Percentiles rank a stretch among this genome's conserved stretches.
Conservation (phyloP, 495 filamentous ascomycete genomes). For the Daldinia vernicosa region DNA sequence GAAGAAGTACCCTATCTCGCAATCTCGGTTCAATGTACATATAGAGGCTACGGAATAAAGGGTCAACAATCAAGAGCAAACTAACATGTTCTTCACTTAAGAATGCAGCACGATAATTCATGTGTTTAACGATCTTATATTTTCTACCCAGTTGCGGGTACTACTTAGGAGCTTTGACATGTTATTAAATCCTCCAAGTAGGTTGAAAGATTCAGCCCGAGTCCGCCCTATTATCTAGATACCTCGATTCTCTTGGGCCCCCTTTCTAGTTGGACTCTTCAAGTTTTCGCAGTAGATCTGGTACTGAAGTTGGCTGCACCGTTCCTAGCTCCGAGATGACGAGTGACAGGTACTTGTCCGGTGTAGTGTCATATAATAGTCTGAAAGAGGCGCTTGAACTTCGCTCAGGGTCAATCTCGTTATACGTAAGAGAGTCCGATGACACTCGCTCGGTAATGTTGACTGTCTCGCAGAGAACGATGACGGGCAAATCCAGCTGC, state of each 20-base stretch:
- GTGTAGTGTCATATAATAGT: slow-evolving; percentile 93
- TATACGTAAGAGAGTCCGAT: slow-evolving; percentile 88
- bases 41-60: slow-evolving; percentile 26
- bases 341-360: slow-evolving; percentile 85
- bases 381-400: slow-evolving; percentile 72
- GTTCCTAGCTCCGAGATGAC: slow-evolving; percentile 92
- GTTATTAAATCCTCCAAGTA: neutral
- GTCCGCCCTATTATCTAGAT: slow-evolving; percentile 21
- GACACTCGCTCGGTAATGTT: slow-evolving; percentile 94
- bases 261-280: slow-evolving; percentile 56
- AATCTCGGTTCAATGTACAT: slow-evolving; percentile 36
- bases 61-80: slow-evolving; percentile 11
- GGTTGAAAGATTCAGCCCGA: neutral
- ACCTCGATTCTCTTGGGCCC: slow-evolving; percentile 27
- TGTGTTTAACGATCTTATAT: slow-evolving; percentile 19
- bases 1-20: slow-evolving; percentile 7
- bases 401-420: slow-evolving; percentile 79
- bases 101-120: slow-evolving; percentile 2
- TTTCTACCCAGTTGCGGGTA: neutral
- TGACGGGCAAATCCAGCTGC: slow-evolving; percentile 77
- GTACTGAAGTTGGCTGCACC: slow-evolving; percentile 84
- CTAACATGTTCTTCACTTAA: slow-evolving; percentile 13
- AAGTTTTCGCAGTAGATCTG: slow-evolving; percentile 59
- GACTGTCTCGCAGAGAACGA: slow-evolving; percentile 92
- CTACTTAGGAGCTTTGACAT: slow-evolving; percentile 15